Base-by-base conservation (phyloP, 163 green algal genomes). In the Picocystis sp. region DNA sequence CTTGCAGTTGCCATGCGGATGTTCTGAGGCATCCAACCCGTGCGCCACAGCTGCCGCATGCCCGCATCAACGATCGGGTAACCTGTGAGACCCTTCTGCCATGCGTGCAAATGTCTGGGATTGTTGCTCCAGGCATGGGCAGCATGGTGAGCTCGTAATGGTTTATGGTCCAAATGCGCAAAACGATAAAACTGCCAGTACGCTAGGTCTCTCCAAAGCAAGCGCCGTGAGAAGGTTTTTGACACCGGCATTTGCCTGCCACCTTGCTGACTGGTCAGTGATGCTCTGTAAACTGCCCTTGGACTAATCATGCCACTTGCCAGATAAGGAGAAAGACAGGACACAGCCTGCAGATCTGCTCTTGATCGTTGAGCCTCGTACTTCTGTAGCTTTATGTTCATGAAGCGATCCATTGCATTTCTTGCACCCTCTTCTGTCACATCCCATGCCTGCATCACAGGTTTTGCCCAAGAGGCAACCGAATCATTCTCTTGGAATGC, bases 151-250 rank as follows among this genome's bases (percentile, higher is more conserved):
- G 42, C 42, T 47, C 15, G 42, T 15, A 15, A 15, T 47, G 42
- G 42, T 47, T 15, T 15, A 47, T 15, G 42, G 15, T 47, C 15
- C 15, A 15, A 15, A 15, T 17, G 15, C 15, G 42, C 42, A 15
- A 15, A 15, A 47, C 42, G 15, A 47, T 47, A 47, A 56, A 89
- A 68, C 71, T 83, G 75, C 80, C 80, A 89, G 70, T 86, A 85
- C 3, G 76, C 72, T 22, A 89, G 61, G 50, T 89, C 80, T 0
- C 80, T 55, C 74, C 77, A 83, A 6, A 78, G 50, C 23, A 86
- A 59, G 11, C 80, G 73, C 25, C 76, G 54, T 58, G 61, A 67
- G 55, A 83, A 83, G 5, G 73, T 82, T 52, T 81, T 80, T 51
- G 68, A 80, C 11, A 76, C 42, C 1, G 24, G n/a, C 38, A 62